Evolutionary conservation across 169 alveolate species (phyloP), one percentile per base, ranked within the genome.

Genomic region (Besnoitia besnoiti): DNA sequence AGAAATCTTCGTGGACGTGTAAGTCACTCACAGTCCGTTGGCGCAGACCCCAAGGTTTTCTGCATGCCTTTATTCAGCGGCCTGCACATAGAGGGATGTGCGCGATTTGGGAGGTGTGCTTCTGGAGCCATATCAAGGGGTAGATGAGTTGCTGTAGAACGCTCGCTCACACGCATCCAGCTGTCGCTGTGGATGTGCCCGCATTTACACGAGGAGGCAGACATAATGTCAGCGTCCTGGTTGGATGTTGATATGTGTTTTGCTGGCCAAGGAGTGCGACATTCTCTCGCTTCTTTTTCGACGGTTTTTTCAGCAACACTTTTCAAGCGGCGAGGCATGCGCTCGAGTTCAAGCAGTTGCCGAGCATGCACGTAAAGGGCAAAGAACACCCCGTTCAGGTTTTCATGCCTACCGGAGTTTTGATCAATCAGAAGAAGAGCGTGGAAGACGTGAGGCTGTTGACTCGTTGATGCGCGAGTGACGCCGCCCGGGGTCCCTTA

Each of bases 1-100:
- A 44, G 96, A 92, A 75, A 93, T 95, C 59, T 87, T 92, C 67
- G 93, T 90, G 44, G 96, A 96, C 44, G 93, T 84, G 95, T 93
- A 61, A 62, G 94, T 19, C 27, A 16, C 27, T n/a, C 30, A 16
- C n/a, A n/a, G n/a, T n/a, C n/a, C n/a, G n/a, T n/a, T n/a, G n/a
- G n/a, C n/a, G n/a, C n/a, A n/a, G n/a, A n/a, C n/a, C n/a, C n/a
- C n/a, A n/a, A 10, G 47, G 21, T 40, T 75, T 21, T 75, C 85
- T 75, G 85, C 85, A 75, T 50, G 62, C 62, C 30, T 50, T 10
- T 50, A 19, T 14, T 10, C 30, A 19, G 62, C 30, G 62, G 62
- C 10, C 62, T 14, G 62, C 62, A 19, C 62, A 50, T 10, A 19
- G 62, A 50, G 62, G 62, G 10, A 19, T 10, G 62, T 10, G 19